Evolutionary conservation across 1,139 yeast species (phyloP).

Genomic region (Spathaspora sp.): DNA sequence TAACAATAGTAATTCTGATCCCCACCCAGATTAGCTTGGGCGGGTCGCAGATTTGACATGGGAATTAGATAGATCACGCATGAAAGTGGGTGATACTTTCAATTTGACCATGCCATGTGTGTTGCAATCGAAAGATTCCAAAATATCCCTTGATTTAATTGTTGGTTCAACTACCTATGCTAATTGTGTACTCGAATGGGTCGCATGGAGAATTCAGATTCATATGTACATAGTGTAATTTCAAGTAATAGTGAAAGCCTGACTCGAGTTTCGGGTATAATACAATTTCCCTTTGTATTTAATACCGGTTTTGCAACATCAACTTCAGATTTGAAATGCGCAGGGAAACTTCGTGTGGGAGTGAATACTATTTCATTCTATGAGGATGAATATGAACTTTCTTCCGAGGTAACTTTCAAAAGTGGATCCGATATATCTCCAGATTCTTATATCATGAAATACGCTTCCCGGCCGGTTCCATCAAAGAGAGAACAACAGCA

Average conservation of each 20-base stretch:
- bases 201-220: constrained; percentile 16
- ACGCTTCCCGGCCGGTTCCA: not conserved
- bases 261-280: constrained; percentile 18
- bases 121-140: constrained; percentile 25
- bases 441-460: not conserved
- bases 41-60: constrained; percentile 28
- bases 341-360: constrained; percentile 23
- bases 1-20: not conserved
- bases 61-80: constrained; percentile 20
- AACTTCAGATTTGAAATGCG: no score
- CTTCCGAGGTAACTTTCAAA: constrained; percentile 17
- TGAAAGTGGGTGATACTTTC: constrained; percentile 33
- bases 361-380: constrained; percentile 25
- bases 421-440: not conserved
- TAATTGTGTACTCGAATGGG: constrained; percentile 26
- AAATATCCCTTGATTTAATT: constrained; percentile 18
- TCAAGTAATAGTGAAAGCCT: constrained; percentile 15
- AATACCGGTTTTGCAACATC: constrained; percentile 24
- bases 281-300: constrained; percentile 22
- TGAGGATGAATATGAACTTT: constrained; percentile 22
- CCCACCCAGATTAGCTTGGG: constrained; percentile 16
- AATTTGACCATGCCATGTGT: constrained; percentile 31
- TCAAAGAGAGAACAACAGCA: not conserved
- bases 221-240: constrained; percentile 26
- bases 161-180: constrained; percentile 21